Evolutionary conservation across 805 yeast species (phyloP), one percentile per base, ranked within the genome.

Genomic region (Scheffersomyces coipomensis): DNA sequence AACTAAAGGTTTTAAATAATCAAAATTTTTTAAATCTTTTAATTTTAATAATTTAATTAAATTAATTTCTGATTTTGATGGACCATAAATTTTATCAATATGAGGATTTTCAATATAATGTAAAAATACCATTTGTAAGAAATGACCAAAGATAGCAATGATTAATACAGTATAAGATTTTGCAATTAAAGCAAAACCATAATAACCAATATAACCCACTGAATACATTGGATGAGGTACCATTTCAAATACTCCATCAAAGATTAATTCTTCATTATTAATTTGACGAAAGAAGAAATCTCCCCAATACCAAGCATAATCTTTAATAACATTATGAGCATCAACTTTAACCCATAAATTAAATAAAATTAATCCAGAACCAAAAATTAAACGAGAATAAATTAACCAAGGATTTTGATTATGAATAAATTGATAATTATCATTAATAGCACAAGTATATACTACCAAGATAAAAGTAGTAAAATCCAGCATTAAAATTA

Each of bases 271-370:
- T 56, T 72, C 78, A 46, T 77, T 78, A 48, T 68, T 69, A 47
- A 68, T 64, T 56, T 85, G 85, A 39, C 88, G 68, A 64, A 87
- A 87, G 73, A 87, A 87, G 64, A 87, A 87, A 62, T 88, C 96
- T 19, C 96, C 96, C 96, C 96, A 87, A 61, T 87, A 87, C 96
- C 96, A 87, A 9, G 96, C 96, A 56, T 81, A 87, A 56, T 87
- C 96, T 58, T 87, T 86, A 43, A 87, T 89, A 15, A 87, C 89
- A 48, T 89, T 75, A 58, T 87, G 96, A 24, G 95, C 95, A 58
- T 88, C 90, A 18, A 86, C 64, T 58, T 87, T 87, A 34, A 87
- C 95, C 89, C 93, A 84, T 21, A 84, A 68, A 55, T 87, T 87
- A 67, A 88, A 85, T 15, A 84, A 43, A 44, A 86, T 79, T 49